Base-by-base conservation (phyloP, 1,139 yeast species). In the Blastobotrys petasosporus region DNA sequence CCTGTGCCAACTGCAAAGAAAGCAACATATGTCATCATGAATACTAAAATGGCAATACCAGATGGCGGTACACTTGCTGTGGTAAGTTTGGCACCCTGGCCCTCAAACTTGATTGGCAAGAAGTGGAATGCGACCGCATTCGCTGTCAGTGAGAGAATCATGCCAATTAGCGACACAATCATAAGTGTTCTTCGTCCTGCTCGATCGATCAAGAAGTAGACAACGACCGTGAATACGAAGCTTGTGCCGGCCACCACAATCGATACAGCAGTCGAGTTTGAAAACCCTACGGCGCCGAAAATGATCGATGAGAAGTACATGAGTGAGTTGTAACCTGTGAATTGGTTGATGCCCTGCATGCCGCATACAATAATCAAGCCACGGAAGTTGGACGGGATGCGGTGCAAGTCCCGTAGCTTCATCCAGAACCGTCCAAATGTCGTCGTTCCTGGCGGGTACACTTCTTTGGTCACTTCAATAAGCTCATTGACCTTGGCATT, bases 1-100 rank as follows among this genome's bases (percentile, higher is more conserved):
- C 98, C 98, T 56, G 88, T 85, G 57, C 97, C 97, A 54, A 86
- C 72, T 37, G 97, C 95, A 63, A 88, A 90, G 51, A 84, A 80
- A 4, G 95, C 95, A 43, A 88, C 96, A 61, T 76, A 92, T 45
- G 79, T 65, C 56, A 90, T 86, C 87, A 88, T 87, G 52, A 87
- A 82, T 31, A 88, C 73, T 52, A 92, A 82, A 48, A 90, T 80
- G 10, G 87, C 80, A 52, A 85, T 77, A 11, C 96, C 95, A 96
- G 97, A 88, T 1, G 86, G 81, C 33, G 80, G 70, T 4, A 82
- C 79, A 15, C 54, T 36, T 12, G 69, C 62, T 10, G 71, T 68
- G 2, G 64, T 61, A 42, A 70, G 64, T 7, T 76, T 74, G 15
- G 75, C 73, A 35, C 69, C 64, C 43, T 71, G 69, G 25, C 76